Conservation (phyloP, 2,329 filamentous ascomycete species). For the Aspergillus niger region DNA sequence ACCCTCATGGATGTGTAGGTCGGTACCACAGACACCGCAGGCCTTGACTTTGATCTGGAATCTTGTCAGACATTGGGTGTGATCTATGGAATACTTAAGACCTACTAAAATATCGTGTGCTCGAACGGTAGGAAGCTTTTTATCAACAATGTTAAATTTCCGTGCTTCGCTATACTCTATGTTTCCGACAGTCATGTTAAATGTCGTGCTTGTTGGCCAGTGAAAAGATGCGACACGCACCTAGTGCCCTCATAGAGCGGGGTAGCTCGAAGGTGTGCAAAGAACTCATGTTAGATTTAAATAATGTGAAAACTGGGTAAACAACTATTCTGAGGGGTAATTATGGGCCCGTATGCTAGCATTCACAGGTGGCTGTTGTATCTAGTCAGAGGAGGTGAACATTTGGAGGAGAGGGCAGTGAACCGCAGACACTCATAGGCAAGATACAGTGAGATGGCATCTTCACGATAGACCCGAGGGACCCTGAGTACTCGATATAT, state of each 20-base stretch:
- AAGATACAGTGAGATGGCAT: too few relatives aligned
- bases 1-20: conserved; percentile 61
- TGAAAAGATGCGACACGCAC: neutral
- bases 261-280: neutral
- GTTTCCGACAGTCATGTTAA: neutral
- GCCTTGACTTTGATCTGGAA: conserved; percentile 65
- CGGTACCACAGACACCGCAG: conserved; percentile 64
- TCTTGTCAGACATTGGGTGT: neutral
- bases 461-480: accelerated
- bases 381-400: too few relatives aligned
- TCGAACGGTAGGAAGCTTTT: conserved; percentile 62
- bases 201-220: neutral
- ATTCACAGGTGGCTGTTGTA: too few relatives aligned
- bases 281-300: neutral
- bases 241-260: neutral
- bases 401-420: too few relatives aligned
- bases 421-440: too few relatives aligned
- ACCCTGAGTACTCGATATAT: too few relatives aligned
- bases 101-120: conserved; percentile 60
- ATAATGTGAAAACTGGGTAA: neutral
- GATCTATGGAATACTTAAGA: neutral
- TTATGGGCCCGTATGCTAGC: too few relatives aligned
- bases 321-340: neutral
- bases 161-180: conserved; percentile 61
- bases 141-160: conserved; percentile 61